Base-by-base conservation (phyloP, 169 alveolate genomes). In the Eimeria sp. region DNA sequence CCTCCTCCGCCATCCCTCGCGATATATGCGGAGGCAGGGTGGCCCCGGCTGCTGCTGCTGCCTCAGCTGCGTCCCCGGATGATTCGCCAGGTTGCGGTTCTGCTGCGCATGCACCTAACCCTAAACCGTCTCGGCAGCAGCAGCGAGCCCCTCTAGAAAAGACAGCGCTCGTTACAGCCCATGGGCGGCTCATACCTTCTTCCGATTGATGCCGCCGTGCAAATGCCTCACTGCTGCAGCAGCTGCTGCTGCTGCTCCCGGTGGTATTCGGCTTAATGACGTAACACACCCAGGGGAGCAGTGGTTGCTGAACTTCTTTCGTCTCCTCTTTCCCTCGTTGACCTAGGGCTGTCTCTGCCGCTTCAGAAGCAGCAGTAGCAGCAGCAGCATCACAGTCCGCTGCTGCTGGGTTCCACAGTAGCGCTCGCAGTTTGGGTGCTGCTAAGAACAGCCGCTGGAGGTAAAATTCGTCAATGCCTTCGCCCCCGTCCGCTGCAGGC, bases 41-140 rank as follows among this genome's bases (percentile, higher is more conserved):
- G 11, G 90, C 75, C 90, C 58, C 90, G 5, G 73, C 90, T 40
- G 49, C 45, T 40, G 54, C 67, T n/a, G 73, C 73, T 7, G n/a
- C 80, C 25, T 57, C 80, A 16, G 65, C 76, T 86, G 49, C 65
- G 7, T 45, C 34, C 9, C 63, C 76, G 16, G 61, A 54, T 14
- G 40, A 34, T 2, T 34, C 40, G 40, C 16, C 61, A 54, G 61
- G 20, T 14, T 11, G 61, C 10, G 61, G 20, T 54, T 7, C 61
- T 54, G 61, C 61, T 54, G 61, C 61, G 1, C 20, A 7, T 11
- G 4, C 61, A 54, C 61, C 61, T 11, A 14, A 7, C 61, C 16
- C 61, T 54, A 4, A 34, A 34, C 40, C 40, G 40, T 34, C 40
- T 34, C 43, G 13, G 90, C 90, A 82, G n/a, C 30, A 43, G 58